Evolutionary conservation across 371 early-diverging fungal genomes (phyloP).

Genomic region (Mortierella sp.): DNA sequence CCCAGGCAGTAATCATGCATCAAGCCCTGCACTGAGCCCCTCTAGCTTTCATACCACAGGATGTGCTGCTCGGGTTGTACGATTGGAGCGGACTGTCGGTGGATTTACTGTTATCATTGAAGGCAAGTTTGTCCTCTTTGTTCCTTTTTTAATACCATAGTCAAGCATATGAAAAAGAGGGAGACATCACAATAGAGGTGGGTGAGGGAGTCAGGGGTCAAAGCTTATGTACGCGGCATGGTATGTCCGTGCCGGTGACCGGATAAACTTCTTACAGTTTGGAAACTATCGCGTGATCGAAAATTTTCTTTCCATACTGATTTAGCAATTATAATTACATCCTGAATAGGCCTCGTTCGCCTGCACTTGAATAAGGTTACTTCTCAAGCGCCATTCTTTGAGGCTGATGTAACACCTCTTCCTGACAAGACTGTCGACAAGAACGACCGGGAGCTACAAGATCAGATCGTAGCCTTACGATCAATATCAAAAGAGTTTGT

Average conservation of each 20-base stretch:
- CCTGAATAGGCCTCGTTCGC: conserved; percentile 35
- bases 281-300: not conserved
- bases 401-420: conserved; percentile 44
- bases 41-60: conserved; percentile 35
- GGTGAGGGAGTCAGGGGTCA: not conserved
- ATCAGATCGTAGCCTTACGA: conserved; percentile 70
- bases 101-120: conserved; percentile 52
- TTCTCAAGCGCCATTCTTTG: conserved; percentile 39
- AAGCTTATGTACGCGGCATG: not conserved
- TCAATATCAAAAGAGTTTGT: conserved; percentile 72
- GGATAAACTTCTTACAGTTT: not conserved
- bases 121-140: conserved; percentile 17
- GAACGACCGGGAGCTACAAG: conserved; percentile 66
- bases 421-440: conserved; percentile 57
- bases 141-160: not conserved
- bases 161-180: not conserved
- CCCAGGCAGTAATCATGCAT: not conserved
- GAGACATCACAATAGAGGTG: not conserved
- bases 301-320: too few species aligned
- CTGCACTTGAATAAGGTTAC: conserved; percentile 38
- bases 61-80: conserved; percentile 50
- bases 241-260: not conserved
- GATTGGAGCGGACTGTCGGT: conserved; percentile 49
- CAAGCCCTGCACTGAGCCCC: conserved; percentile 5
- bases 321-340: not conserved